Base-by-base conservation (phyloP, 2,329 filamentous ascomycete species). In the Fusarium sp. region DNA sequence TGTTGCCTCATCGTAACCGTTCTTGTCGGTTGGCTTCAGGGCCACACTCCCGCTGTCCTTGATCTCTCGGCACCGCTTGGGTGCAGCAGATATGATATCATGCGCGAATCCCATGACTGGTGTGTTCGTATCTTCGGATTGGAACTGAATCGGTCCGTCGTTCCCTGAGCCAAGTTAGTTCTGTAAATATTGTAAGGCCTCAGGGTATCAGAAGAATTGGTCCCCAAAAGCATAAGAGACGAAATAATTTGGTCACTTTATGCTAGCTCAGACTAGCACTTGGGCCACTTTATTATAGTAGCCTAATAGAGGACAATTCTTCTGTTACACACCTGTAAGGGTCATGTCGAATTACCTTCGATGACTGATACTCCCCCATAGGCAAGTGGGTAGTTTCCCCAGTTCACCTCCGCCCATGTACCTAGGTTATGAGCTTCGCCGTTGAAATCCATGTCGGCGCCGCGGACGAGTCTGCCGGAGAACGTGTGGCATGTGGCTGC, bases 321-420 rank as follows among this genome's bases (percentile, higher is more conserved):
- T n/a, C n/a, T n/a, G n/a, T n/a, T n/a, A n/a, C n/a, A n/a, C n/a
- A n/a, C n/a, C n/a, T n/a, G 14, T 16, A 20, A 49, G 11, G 4
- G 24, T 5, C 3, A 5, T 30, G 32, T 6, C 6, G 14, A 22
- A 24, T 30, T 15, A 66, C 70, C 70, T 63, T 73, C 70, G 24
- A 73, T 73, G 14, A 73, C 70, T 32, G 70, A 73, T 4, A 73
- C 60, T 7, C 66, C 70, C 3, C 67, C 70, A 12, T 68, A 71
- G 8, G 34, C 49, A 7, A n/a, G 6, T 8, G 70, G 70, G 30
- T 73, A 73, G 24, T 46, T 50, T 14, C 40, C 57, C 70, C 70
- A 73, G 38, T 61, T 73, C 14, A 73, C 14, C 47, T 73, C 58
- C 9, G 49, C 38, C 70, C 70, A 73, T n/a, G 70, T 73, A 8